These are phyloP conservation scores for Rusavskia elegans DNA, from an alignment of 495 filamentous ascomycete genomes.

Conservation along the genomic window DNA sequence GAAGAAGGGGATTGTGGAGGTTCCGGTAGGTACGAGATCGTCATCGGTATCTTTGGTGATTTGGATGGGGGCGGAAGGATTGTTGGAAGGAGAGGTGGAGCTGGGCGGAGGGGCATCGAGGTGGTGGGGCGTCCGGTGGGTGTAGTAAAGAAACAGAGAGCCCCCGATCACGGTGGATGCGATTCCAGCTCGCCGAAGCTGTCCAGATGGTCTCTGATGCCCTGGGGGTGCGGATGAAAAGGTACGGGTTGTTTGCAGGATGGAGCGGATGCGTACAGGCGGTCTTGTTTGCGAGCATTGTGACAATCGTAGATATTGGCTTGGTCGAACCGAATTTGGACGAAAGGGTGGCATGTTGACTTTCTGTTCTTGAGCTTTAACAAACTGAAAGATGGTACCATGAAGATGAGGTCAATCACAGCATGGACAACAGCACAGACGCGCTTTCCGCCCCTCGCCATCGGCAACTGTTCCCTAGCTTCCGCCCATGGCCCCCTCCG, in stretches of 20 bases:
- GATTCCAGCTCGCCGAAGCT: not conserved
- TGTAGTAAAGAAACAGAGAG: not conserved
- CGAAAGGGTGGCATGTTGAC: not conserved
- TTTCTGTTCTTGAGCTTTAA: not conserved
- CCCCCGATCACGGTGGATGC: not conserved
- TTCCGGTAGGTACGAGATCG: slow-evolving; percentile 63
- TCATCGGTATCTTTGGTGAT: slow-evolving; percentile 14
- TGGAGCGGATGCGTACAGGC: not conserved
- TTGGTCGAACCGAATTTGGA: not conserved
- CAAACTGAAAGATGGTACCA: too few relatives aligned
- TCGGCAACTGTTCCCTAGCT: not conserved
- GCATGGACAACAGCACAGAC: not conserved
- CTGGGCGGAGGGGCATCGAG: not conserved
- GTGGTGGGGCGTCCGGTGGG: not conserved
- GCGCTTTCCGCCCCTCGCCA: not conserved
- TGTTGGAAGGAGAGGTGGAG: not conserved
- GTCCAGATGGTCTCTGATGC: not conserved
- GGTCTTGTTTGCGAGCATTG: not conserved
- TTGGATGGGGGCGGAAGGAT: not conserved
- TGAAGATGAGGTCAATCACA: not conserved
- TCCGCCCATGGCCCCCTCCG: not conserved
- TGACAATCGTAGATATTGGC: not conserved
- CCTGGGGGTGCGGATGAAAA: not conserved
- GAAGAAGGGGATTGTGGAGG: slow-evolving; percentile 66
- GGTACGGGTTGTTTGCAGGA: not conserved